Base-by-base conservation (phyloP, 2,329 filamentous ascomycete genomes). In the Aspergillus sp. region DNA sequence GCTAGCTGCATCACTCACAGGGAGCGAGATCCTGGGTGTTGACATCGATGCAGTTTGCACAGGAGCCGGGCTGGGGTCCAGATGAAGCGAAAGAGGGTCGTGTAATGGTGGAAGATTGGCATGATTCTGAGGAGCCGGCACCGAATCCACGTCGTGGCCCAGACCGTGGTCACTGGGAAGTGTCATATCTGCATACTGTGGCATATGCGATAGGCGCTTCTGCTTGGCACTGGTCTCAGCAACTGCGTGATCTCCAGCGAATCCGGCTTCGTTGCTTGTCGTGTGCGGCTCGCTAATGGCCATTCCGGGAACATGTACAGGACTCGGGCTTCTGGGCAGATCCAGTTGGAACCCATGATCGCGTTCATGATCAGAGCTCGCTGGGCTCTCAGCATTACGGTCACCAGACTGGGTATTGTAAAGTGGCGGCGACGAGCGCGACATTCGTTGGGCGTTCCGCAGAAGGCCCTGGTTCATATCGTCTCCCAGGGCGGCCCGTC, bases 391-490 rank as follows among this genome's bases (percentile, higher is more conserved):
- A 32, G 21, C 41, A 23, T 53, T 49, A 23, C 41, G 32, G 13
- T 72, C 62, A 59, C 57, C 61, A 23, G 65, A 58, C 5, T 69
- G 65, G 21, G 58, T 57, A 8, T 60, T 63, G 49, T 71, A 67
- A 2, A 73, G 50, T 15, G 77, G 74, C n/a, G 82, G 81, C 49
- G 79, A 75, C 3, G 83, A 84, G 9, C 79, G 80, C 9, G 85
- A 85, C 81, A 87, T 87, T 25, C 80, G 75, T 66, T 85, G 82
- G 13, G 85, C 85, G 69, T 87, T 86, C 53, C 78, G 76, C 49
- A 88, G 69, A 21, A 88, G 77, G 58, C 80, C 79, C 47, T 83
- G 79, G 57, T 80, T 80, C 72, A 82, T 81, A 17, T 80, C 78
- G 60, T 80, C 79, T 36, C 76, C 72, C 15, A 68, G 68, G 15